phyloP scores from a whole-genome alignment of 305 asterid species.

The Solanum chacoense region DNA sequence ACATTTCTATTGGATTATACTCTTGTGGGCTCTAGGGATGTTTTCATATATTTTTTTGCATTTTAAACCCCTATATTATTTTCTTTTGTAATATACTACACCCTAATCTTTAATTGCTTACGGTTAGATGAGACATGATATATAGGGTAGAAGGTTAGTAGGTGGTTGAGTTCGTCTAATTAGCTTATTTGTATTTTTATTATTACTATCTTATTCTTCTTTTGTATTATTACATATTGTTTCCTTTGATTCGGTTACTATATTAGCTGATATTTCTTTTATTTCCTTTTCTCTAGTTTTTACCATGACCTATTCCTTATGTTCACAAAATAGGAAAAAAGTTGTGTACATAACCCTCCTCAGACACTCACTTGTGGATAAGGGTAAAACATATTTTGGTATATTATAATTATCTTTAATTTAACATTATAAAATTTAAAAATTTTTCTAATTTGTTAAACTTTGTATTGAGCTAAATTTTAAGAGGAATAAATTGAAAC shows the following conservation, averaged over 20 bases:
- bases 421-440: not conserved
- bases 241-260: not conserved
- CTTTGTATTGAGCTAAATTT: not conserved
- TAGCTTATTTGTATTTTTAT: not conserved
- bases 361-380: too few species aligned
- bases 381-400: not conserved
- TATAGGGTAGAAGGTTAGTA: not conserved
- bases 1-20: not conserved
- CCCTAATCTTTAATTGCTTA: not conserved
- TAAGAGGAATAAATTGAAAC: not conserved
- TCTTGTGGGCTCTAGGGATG: not conserved
- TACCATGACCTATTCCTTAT: not conserved
- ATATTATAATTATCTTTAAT: not conserved
- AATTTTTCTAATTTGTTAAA: not conserved
- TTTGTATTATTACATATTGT: not conserved
- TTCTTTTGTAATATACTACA: not conserved
- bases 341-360: not conserved
- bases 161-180: not conserved
- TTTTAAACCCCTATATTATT: not conserved
- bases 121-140: not conserved
- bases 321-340: not conserved
- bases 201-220: not conserved
- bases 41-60: not conserved
- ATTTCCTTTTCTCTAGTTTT: not conserved
- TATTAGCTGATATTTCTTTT: not conserved